Base-by-base conservation (phyloP, 768 basidiomycete species). In the Pulveroboletus ravenelii region DNA sequence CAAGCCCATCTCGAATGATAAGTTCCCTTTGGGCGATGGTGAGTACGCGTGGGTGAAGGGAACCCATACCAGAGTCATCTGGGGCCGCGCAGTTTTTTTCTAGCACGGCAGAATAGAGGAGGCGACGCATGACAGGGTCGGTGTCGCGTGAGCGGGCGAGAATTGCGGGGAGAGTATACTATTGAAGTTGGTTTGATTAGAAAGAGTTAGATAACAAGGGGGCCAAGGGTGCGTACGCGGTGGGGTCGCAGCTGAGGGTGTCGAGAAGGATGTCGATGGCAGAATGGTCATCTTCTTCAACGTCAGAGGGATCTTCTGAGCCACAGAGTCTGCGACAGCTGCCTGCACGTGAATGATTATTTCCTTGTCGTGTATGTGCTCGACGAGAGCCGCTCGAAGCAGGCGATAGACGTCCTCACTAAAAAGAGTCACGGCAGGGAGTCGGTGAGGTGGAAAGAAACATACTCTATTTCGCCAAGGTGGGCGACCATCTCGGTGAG, bases 401-500 rank as follows among this genome's bases (percentile, higher is more conserved):
- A 15, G n/a, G n/a, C n/a, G n/a, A n/a, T n/a, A n/a, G n/a, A n/a
- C n/a, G n/a, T n/a, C 86, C 63, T 89, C 88, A 53, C 93, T 97
- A 62, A 30, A 38, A 37, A 27, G 18, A 27, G 41, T 47, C 17
- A 46, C 13, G 1, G 10, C 6, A 18, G 2, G 29, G 14, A 3
- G 7, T 4, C 3, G 3, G 45, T 41, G 8, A 38, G 20, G 53
- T 15, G 42, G 32, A 34, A 20, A n/a, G 20, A 40, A 10, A 2
- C 86, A 47, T 62, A 95, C 93, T 94, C 91, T 50, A 97, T 78
- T 69, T 86, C 87, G 7, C 90, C 90, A 0, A 96, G 72, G 49
- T 84, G 79, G 1, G 81, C 78, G 13, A 95, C 80, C 77, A 93
- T 85, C 58, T 88, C 84, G 0, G 87, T 80, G 14, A 90, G 77